phyloP scores from a whole-genome alignment of 177 flowering plant genomes.

The Vitis hybrid region DNA sequence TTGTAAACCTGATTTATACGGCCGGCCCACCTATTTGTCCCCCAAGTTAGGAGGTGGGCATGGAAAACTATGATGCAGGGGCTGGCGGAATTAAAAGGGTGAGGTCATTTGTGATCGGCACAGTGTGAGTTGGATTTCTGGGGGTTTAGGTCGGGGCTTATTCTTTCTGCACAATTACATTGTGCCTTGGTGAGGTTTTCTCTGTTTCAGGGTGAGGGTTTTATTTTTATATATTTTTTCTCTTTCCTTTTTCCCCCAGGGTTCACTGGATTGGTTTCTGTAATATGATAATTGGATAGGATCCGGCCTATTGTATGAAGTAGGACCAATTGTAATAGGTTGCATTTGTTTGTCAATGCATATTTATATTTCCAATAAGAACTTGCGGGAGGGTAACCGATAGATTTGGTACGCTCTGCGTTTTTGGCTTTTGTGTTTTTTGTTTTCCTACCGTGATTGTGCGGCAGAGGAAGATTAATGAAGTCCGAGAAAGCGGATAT shows the following conservation, averaged over 20 bases:
- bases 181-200: slow-evolving; percentile 24
- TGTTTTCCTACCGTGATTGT: no score
- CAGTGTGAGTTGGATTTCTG: slow-evolving; percentile 29
- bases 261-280: slow-evolving; percentile 21
- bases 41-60: slow-evolving; percentile 26
- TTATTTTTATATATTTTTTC: slow-evolving; percentile 2
- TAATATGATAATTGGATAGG: slow-evolving; percentile 10
- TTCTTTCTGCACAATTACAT: slow-evolving; percentile 46
- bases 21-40: slow-evolving; percentile 25
- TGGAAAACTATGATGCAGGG: slow-evolving; percentile 44
- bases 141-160: slow-evolving; percentile 30
- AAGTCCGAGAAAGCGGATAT: no score
- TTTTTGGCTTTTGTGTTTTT: no score
- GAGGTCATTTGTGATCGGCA: slow-evolving; percentile 34
- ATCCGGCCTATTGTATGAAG: slow-evolving; percentile 20
- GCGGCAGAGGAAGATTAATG: no score
- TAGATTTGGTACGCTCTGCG: no score
- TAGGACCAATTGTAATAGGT: slow-evolving; percentile 21
- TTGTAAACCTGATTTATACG: slow-evolving; percentile 39
- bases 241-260: slow-evolving; percentile 11
- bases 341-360: slow-evolving; percentile 16
- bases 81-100: slow-evolving; percentile 54
- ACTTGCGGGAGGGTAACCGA: no score
- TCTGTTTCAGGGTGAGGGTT: slow-evolving; percentile 22
- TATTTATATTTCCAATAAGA: not conserved